Conservation (phyloP, 495 filamentous ascomycete species). For the Podospora didyma region DNA sequence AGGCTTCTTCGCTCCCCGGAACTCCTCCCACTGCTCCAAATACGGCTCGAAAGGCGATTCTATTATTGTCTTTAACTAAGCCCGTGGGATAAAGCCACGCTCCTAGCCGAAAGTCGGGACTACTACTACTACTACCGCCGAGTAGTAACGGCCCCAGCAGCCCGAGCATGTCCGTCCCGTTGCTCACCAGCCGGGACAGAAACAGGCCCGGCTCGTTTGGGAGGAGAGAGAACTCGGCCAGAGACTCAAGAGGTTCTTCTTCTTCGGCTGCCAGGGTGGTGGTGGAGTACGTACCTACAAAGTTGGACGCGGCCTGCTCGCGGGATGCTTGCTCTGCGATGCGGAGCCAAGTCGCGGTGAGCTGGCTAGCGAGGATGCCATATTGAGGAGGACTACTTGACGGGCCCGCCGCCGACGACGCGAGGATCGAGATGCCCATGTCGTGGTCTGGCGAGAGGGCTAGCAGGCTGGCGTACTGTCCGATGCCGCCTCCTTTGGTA, state of each 20-base stretch:
- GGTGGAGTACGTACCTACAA: slow-evolving; percentile 10
- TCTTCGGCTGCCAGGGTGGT: neutral
- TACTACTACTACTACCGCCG: too few relatives aligned
- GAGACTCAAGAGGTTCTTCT: too few relatives aligned
- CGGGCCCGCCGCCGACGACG: too few relatives aligned
- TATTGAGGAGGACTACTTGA: too few relatives aligned
- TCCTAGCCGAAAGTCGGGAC: too few relatives aligned
- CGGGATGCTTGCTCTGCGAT: slow-evolving; percentile 11
- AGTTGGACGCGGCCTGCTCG: neutral
- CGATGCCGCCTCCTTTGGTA: slow-evolving; percentile 48
- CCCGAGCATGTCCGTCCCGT: slow-evolving; percentile 6
- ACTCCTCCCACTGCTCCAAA: too few relatives aligned
- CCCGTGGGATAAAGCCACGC: too few relatives aligned
- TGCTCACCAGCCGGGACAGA: slow-evolving; percentile 1
- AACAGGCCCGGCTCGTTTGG: slow-evolving; percentile 4
- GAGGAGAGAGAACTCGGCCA: neutral
- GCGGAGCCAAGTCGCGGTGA: neutral
- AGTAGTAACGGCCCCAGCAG: too few relatives aligned
- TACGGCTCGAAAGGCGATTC: too few relatives aligned
- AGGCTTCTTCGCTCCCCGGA: too few relatives aligned
- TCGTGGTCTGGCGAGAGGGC: slow-evolving; percentile 47
- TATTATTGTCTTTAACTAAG: too few relatives aligned
- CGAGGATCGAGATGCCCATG: slow-evolving; percentile 34
- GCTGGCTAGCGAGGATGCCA: neutral
- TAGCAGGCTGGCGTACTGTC: slow-evolving; percentile 39